Conservation (phyloP, 495 filamentous ascomycete genomes). For the Aspergillus heteromorphus region DNA sequence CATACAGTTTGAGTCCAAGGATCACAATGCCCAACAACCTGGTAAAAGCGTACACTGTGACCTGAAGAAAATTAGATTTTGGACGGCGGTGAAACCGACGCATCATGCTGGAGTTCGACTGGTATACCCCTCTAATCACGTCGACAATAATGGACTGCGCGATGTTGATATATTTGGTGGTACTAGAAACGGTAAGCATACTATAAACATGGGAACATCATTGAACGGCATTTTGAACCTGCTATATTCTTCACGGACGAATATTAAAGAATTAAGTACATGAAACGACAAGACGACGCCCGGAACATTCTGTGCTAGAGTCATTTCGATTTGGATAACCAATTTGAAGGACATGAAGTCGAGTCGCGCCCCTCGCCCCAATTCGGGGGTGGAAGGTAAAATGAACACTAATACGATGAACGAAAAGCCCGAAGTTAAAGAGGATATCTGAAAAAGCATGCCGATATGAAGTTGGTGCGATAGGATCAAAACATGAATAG, state of each 20-base stretch:
- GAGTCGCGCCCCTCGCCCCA: constrained; percentile 9
- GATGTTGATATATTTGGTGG: background rate
- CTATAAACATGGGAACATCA: background rate
- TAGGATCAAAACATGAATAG: constrained; percentile 15
- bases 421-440: constrained; percentile 30
- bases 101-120: constrained; percentile 4
- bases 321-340: constrained; percentile 25
- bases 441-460: constrained; percentile 46
- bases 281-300: constrained; percentile 28
- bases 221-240: background rate
- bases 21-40: constrained; percentile 74
- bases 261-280: constrained; percentile 43
- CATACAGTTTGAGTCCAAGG: constrained; percentile 76
- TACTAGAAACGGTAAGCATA: background rate
- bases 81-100: constrained; percentile 40
- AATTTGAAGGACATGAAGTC: constrained; percentile 27
- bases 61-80: constrained; percentile 63
- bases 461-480: constrained; percentile 29
- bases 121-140: background rate
- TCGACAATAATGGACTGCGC: background rate
- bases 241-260: constrained; percentile 18
- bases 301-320: constrained; percentile 29
- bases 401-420: constrained; percentile 21
- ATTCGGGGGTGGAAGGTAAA: constrained; percentile 18
- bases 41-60: constrained; percentile 75